Percentiles rank a stretch among this genome's conserved stretches.
These are phyloP conservation scores for Phyllostachys edulis DNA, from an alignment of 176 grass and related monocot genomes.

Conservation along the genomic window DNA sequence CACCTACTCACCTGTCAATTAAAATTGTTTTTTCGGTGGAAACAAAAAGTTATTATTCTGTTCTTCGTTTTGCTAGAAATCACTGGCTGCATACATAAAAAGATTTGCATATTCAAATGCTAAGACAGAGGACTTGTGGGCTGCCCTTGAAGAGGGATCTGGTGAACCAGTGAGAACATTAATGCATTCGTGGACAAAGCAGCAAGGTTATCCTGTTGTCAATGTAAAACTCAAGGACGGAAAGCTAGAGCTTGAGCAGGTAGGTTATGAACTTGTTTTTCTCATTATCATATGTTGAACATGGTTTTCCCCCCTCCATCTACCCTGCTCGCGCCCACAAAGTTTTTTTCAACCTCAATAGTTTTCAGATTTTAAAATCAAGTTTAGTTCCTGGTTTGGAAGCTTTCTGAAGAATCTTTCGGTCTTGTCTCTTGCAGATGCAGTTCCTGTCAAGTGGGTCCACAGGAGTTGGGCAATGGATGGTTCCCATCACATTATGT, in stretches of 20 bases:
- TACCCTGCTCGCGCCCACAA: background rate
- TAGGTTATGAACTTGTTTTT: constrained; percentile 8
- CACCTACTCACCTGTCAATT: background rate
- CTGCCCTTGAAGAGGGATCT: constrained; percentile 88
- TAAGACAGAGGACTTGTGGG: constrained; percentile 94
- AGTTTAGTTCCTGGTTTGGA: constrained; percentile 5
- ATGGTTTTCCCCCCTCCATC: background rate
- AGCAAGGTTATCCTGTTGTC: constrained; percentile 92
- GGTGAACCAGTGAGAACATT: constrained; percentile 79
- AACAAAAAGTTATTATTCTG: background rate
- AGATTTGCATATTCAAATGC: constrained; percentile 90
- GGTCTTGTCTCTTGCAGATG: constrained; percentile 55
- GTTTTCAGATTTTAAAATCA: background rate
- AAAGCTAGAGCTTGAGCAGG: constrained; percentile 80
- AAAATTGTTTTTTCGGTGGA: background rate
- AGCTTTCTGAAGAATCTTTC: constrained; percentile 10
- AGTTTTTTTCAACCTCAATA: background rate
- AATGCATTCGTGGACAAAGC: constrained; percentile 98
- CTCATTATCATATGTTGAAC: background rate
- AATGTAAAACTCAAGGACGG: constrained; percentile 57
- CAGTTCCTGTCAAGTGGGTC: constrained; percentile 86
- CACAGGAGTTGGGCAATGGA: constrained; percentile 67
- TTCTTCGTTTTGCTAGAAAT: constrained; percentile 66
- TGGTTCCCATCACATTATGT: constrained; percentile 84
- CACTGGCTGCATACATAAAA: constrained; percentile 79